Percentiles rank a stretch among this genome's conserved stretches.
phyloP scores from a whole-genome alignment of 192 early-diverging fungal genomes.

The Coemansia sp. region DNA sequence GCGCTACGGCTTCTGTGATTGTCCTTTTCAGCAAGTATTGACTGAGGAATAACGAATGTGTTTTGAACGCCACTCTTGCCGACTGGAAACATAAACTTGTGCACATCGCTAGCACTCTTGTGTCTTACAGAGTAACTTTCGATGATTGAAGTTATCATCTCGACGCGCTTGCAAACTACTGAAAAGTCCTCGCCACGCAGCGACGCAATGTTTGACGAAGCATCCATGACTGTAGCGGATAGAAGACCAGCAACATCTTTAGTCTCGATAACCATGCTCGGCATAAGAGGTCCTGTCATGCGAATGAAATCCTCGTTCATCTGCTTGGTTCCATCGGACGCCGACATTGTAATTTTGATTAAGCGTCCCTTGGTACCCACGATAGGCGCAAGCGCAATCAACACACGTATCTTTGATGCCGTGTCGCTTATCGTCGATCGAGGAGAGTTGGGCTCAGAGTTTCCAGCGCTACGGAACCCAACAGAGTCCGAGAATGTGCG shows the following conservation, averaged over 20 bases:
- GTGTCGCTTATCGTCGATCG: slow-evolving; percentile 2
- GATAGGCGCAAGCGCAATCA: slow-evolving; percentile 39
- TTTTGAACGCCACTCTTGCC: slow-evolving; percentile 39
- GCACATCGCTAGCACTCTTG: slow-evolving; percentile 14
- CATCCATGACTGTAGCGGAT: slow-evolving; percentile 40
- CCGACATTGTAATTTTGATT: slow-evolving; percentile 33
- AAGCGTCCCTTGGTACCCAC: slow-evolving; percentile 27
- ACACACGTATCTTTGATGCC: slow-evolving; percentile 13
- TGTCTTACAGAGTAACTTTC: slow-evolving; percentile 18
- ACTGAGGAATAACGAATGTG: slow-evolving; percentile 17
- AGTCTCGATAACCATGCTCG: slow-evolving; percentile 28
- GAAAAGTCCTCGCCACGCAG: slow-evolving; percentile 44
- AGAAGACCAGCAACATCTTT: slow-evolving; percentile 32
- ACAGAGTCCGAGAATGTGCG: not conserved
- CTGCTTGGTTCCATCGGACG: slow-evolving; percentile 26
- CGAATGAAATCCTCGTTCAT: slow-evolving; percentile 42
- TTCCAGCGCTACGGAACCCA: not conserved
- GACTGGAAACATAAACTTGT: slow-evolving; percentile 40
- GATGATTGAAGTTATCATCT: slow-evolving; percentile 37
- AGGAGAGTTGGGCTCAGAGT: not conserved
- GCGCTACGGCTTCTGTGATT: not conserved
- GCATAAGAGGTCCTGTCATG: slow-evolving; percentile 45
- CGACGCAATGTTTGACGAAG: slow-evolving; percentile 47
- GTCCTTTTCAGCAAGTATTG: not conserved
- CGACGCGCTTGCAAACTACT: slow-evolving; percentile 33